Conservation (phyloP, 306 rosid species). For the Canavalia gladiata region DNA sequence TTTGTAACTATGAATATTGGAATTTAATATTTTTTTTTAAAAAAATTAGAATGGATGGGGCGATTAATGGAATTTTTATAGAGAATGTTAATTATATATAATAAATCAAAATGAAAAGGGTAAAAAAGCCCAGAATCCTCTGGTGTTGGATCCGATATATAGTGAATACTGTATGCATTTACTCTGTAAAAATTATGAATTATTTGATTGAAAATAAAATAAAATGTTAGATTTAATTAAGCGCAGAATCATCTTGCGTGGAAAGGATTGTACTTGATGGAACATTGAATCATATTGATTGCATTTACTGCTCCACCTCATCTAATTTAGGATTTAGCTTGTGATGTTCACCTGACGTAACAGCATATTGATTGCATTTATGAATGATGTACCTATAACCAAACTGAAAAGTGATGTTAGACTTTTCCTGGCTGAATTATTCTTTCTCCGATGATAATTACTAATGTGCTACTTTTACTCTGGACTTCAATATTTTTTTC, state of each 20-base stretch:
- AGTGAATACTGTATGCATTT: background rate
- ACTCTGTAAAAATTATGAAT: background rate
- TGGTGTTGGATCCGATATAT: background rate
- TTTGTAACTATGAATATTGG: background rate
- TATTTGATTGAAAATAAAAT: background rate
- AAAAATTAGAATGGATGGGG: background rate
- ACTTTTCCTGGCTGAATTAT: too few species aligned
- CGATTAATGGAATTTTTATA: background rate
- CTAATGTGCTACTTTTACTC: background rate
- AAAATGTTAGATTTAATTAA: background rate
- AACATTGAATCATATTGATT: background rate
- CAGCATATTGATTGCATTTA: background rate
- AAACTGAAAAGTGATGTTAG: background rate
- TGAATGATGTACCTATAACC: background rate
- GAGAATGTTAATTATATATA: background rate
- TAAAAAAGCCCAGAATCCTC: background rate
- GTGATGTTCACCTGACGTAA: background rate
- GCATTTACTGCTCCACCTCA: background rate
- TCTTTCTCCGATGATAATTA: background rate
- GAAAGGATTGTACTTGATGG: background rate
- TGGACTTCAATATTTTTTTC: background rate
- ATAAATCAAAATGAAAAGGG: background rate
- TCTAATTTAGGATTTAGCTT: constrained; percentile 5
- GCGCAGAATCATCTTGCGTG: background rate
- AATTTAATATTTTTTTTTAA: background rate